phyloP scores from a whole-genome alignment of 805 yeast genomes.

The Teunomyces tritomae region DNA sequence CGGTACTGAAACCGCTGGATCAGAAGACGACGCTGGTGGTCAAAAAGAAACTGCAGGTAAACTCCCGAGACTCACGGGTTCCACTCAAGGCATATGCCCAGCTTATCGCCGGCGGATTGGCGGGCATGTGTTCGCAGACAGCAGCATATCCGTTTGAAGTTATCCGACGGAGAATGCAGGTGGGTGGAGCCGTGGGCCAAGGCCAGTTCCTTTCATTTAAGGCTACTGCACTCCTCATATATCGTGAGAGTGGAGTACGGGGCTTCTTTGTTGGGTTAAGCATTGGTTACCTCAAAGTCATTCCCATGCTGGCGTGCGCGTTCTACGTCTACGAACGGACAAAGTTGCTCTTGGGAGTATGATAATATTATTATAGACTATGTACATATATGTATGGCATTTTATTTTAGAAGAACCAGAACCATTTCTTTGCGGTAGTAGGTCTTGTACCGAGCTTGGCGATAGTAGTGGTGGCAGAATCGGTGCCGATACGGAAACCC shows the following conservation, averaged over 20 bases:
- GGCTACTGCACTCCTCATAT: slow-evolving; percentile 58
- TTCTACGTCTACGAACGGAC: slow-evolving; percentile 90
- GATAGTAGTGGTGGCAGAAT: slow-evolving; percentile 38
- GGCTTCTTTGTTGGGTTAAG: slow-evolving; percentile 95
- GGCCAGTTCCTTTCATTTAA: slow-evolving; percentile 56
- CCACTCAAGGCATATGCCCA: slow-evolving; percentile 93
- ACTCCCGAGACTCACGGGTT: slow-evolving; percentile 42
- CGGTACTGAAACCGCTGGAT: slow-evolving; percentile 31
- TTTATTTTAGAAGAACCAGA: slow-evolving; percentile 49
- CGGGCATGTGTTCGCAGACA: slow-evolving; percentile 93
- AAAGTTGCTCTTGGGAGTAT: slow-evolving; percentile 66
- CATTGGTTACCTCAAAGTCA: slow-evolving; percentile 91
- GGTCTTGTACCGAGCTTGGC: slow-evolving; percentile 56
- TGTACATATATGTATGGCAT: slow-evolving; percentile 2
- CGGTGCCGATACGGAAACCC: slow-evolving; percentile 77
- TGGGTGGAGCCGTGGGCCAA: slow-evolving; percentile 70
- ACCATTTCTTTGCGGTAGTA: slow-evolving; percentile 53
- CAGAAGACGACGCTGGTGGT: slow-evolving; percentile 6
- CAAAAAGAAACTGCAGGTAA: slow-evolving; percentile 18
- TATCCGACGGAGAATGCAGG: slow-evolving; percentile 92
- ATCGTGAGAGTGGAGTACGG: slow-evolving; percentile 68
- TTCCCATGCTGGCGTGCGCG: slow-evolving; percentile 97
- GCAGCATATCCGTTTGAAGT: slow-evolving; percentile 98
- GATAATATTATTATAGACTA: background rate
- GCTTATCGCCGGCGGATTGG: slow-evolving; percentile 89